Base-by-base conservation (phyloP, 2,329 filamentous ascomycete genomes). In the Stagonosporopsis chrysanthemi region DNA sequence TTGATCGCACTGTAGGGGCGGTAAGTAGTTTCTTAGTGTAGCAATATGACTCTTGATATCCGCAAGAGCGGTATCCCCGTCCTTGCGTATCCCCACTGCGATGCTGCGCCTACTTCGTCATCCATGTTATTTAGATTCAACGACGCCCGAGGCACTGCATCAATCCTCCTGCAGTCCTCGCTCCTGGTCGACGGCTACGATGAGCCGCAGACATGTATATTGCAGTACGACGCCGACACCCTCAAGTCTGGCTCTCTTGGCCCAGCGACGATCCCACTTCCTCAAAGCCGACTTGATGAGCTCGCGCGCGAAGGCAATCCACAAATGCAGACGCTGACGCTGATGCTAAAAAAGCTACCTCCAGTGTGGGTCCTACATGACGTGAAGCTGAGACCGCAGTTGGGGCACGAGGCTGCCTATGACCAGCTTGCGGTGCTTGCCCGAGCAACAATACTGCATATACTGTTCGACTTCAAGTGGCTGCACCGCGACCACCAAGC, bases 401-500 rank as follows among this genome's bases (percentile, higher is more conserved):
- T 8, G 8, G 31, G 31, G 14, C 31, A 33, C 4, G 31, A 33
- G 31, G 31, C 31, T 33, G 31, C 6, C 14, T 33, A n/a, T 33
- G 31, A n/a, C 3, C 14, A 7, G 1, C 14, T 33, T 15, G 31
- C 31, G 4, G 31, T n/a, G 31, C 31, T 33, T 6, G 31, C 31
- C 31, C 31, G 31, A 5, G 14, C 31, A 4, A 33, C 31, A 6
- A 15, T 14, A 6, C 31, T 33, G 31, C 31, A 56, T 11, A 35
- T 67, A 6, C 11, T 63, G 4, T 63, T 67, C n/a, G 63, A 67
- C 48, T 61, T 48, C 48, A 62, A 63, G 19, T 66, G 60, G 61
- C 39, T 67, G n/a, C 59, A 63, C 19, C 54, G 42, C 17, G 47
- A 63, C 12, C 56, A 56, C 4, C 60, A 54, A 19, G 47, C 40